Evolutionary conservation across 176 grass and related monocot genomes (phyloP).

Genomic region (Canna indica): DNA sequence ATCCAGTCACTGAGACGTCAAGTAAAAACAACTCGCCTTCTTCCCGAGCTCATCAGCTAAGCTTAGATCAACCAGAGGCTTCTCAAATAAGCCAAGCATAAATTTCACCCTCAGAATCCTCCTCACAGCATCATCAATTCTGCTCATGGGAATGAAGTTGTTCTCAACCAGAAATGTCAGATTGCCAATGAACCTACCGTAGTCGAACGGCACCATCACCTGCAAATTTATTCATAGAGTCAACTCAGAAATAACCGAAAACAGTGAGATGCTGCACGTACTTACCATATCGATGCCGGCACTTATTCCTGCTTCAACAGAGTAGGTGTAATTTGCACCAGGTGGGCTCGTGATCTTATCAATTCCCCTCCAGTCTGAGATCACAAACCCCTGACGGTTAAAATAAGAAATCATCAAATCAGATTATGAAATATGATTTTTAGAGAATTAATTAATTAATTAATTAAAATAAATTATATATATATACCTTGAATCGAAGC

Average conservation of each 20-base stretch:
- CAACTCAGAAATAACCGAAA: too few relatives aligned
- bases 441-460: too few relatives aligned
- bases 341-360: conserved; percentile 68
- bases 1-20: too few relatives aligned
- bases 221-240: conserved; percentile 8
- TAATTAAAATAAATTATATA: too few relatives aligned
- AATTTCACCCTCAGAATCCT: conserved; percentile 91
- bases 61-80: conserved; percentile 45
- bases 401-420: too few relatives aligned
- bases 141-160: conserved; percentile 59
- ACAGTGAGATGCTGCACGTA: too few relatives aligned
- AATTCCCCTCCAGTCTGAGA: conserved; percentile 87
- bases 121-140: conserved; percentile 85
- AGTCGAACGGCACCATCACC: conserved; percentile 93
- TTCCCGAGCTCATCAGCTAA: conserved; percentile 65
- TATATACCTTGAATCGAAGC: conserved; percentile 68
- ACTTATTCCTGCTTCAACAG: conserved; percentile 48
- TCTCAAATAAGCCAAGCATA: conserved; percentile 88
- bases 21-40: conserved; percentile 38
- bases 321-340: conserved; percentile 79
- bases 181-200: conserved; percentile 50
- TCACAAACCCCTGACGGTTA: conserved; percentile 51
- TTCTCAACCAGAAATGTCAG: conserved; percentile 70
- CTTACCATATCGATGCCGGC: conserved; percentile 96
- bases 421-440: background rate